phyloP scores from a whole-genome alignment of 2,329 filamentous ascomycete species.

The Elsinoe batatas region DNA sequence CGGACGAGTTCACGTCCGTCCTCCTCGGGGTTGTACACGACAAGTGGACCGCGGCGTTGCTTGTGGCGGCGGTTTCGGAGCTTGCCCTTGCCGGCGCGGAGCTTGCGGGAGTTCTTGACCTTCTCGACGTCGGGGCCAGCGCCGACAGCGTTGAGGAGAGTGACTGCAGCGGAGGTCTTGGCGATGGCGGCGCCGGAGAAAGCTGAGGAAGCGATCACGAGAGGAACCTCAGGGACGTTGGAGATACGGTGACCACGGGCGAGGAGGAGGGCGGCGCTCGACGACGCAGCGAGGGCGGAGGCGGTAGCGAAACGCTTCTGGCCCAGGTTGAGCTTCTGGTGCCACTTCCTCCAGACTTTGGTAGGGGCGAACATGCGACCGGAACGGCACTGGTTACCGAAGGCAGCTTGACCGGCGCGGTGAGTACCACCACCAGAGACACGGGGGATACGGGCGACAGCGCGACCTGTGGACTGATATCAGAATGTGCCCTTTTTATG shows the following conservation, averaged over 20 bases:
- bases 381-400: conserved; percentile 99
- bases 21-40: conserved; percentile 92
- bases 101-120: conserved; percentile 93
- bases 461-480: conserved; percentile 58
- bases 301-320: conserved; percentile 99
- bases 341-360: conserved; percentile 99
- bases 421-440: conserved; percentile 99
- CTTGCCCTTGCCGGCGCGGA: conserved; percentile 98
- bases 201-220: conserved; percentile 84
- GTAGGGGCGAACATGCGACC: conserved; percentile 99
- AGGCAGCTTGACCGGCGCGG: conserved; percentile 98
- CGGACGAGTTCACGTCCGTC: conserved; percentile 90
- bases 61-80: conserved; percentile 90
- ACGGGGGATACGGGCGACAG: conserved; percentile 99
- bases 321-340: conserved; percentile 98
- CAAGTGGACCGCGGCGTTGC: conserved; percentile 93
- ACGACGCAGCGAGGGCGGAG: conserved; percentile 93
- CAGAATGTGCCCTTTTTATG: conserved; percentile 12
- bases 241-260: conserved; percentile 95
- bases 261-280: conserved; percentile 85
- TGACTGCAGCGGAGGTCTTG: conserved; percentile 81
- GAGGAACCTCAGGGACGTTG: conserved; percentile 87
- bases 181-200: conserved; percentile 69
- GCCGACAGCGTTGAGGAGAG: conserved; percentile 83
- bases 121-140: conserved; percentile 86